A percentile compares a stretch with the other conserved stretches of the same genome.
These are phyloP conservation scores for Yamadazyma jaroonii DNA, from an alignment of 1,139 yeast genomes.

Conservation along the genomic window DNA sequence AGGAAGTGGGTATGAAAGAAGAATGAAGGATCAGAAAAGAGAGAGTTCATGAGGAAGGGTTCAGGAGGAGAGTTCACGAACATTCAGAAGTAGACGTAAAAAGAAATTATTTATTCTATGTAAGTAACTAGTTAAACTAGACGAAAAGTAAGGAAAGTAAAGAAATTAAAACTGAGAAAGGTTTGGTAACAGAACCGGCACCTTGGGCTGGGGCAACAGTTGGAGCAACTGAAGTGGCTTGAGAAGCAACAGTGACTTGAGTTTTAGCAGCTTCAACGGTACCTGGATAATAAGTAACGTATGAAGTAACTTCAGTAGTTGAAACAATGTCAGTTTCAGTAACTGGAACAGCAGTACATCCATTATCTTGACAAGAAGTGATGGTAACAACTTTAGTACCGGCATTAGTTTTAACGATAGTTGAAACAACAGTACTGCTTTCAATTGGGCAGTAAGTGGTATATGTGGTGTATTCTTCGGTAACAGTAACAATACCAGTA, in stretches of 20 bases:
- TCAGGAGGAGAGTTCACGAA: too few species aligned
- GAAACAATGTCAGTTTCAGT: slow-evolving; percentile 39
- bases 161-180: slow-evolving; percentile 8
- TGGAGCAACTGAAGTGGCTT: slow-evolving; percentile 4
- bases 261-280: not conserved
- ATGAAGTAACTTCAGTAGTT: slow-evolving; percentile 29
- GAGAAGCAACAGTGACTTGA: not conserved
- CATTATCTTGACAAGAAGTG: slow-evolving; percentile 44
- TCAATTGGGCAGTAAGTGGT: slow-evolving; percentile 9
- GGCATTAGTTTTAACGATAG: slow-evolving; percentile 7
- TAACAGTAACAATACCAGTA: slow-evolving; percentile 36
- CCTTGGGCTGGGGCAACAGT: slow-evolving; percentile 9
- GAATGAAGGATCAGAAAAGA: too few species aligned
- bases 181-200: slow-evolving; percentile 7
- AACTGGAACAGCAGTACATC: slow-evolving; percentile 25
- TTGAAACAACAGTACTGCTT: not conserved
- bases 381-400: slow-evolving; percentile 36
- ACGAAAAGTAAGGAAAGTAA: slow-evolving; percentile 10
- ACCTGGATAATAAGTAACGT: slow-evolving; percentile 46
- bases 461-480: slow-evolving; percentile 17
- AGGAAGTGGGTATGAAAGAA: too few species aligned
- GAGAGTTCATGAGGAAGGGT: too few species aligned
- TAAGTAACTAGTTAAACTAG: not conserved
- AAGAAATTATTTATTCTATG: not conserved
- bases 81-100: not conserved